Base-by-base conservation (phyloP, 257 asterid species). In the Solanum rostratum region DNA sequence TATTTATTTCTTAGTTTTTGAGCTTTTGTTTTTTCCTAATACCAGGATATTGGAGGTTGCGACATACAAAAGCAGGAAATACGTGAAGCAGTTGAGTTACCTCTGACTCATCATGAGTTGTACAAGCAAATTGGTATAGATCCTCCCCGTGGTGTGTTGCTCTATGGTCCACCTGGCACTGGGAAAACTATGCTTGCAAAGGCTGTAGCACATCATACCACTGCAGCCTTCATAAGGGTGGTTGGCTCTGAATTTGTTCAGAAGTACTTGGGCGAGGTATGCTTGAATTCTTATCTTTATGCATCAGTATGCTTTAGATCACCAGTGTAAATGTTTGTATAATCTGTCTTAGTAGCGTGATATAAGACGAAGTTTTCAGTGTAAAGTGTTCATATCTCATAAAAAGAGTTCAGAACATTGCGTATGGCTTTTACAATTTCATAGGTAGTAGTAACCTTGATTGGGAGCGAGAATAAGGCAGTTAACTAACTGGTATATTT, bases 121-220 rank as follows among this genome's bases (percentile, higher is more conserved):
- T 94, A 94, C 92, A 91, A 92, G 85, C 98, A 93, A 85, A 94
- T 94, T 78, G 98, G 97, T 83, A 94, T 94, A 60, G 98, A 94
- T 81, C 95, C 97, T 79, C 98, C 98, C 19, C 97, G 98, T 80
- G 98, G 98, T 76, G 98, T 94, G 62, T 92, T 94, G 88, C 95
- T 94, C 55, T 94, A 94, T 85, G 98, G 98, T 69, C 98, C 98
- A 1, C 98, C 98, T 55, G 98, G 98, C 63, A 94, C 98, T 55
- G 97, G 98, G 62, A 94, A 93, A 89, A 94, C 98, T 50, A 94
- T 94, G 98, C 98, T 93, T 79, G 98, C 98, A 0, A 94, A 94
- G 89, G 98, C 98, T 85, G 97, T 94, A 73, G 97, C 98, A 11
- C 90, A 92, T 87, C 97, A 93, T 85, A 94, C 97, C 9, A 94